Percentiles rank a stretch among this genome's conserved stretches.
Conservation (phyloP, 106 monocot genomes). For the Cymbidium sinense region DNA sequence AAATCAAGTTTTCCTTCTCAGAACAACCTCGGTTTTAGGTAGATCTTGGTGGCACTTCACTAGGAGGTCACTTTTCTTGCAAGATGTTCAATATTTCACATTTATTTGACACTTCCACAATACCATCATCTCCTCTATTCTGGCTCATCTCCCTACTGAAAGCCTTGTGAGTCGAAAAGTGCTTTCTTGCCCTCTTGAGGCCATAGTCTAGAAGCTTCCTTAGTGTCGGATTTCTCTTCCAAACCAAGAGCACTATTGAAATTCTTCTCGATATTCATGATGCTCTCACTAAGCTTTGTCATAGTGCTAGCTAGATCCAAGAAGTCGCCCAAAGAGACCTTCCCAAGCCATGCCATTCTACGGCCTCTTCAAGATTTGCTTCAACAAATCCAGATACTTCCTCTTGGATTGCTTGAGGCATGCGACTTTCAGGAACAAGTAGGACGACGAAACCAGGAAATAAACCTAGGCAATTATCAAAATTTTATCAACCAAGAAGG, state of each 20-base stretch:
- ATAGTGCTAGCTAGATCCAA: slow-evolving; percentile 91
- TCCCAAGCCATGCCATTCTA: slow-evolving; percentile 89
- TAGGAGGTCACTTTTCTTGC: slow-evolving; percentile 16
- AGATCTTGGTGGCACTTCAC: slow-evolving; percentile 21
- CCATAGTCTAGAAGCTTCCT: slow-evolving; percentile 75
- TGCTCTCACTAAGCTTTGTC: slow-evolving; percentile 94
- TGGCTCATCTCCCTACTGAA: slow-evolving; percentile 46
- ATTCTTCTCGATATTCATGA: slow-evolving; percentile 98
- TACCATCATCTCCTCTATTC: slow-evolving; percentile 3
- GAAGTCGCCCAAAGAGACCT: slow-evolving; percentile 85
- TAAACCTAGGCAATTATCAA: background rate
- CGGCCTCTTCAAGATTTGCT: background rate
- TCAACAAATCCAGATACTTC: background rate
- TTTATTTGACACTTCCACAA: slow-evolving; percentile 27
- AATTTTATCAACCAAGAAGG: background rate
- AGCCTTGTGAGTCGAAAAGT: slow-evolving; percentile 69
- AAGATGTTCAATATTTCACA: slow-evolving; percentile 22
- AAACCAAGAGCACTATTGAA: slow-evolving; percentile 89
- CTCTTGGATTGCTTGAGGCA: background rate
- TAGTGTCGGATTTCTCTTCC: slow-evolving; percentile 63
- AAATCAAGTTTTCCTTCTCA: slow-evolving; percentile 20
- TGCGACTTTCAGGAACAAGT: background rate
- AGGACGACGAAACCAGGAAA: background rate
- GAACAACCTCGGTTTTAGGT: slow-evolving; percentile 7
- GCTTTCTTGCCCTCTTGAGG: slow-evolving; percentile 49